phyloP scores from a whole-genome alignment of 1,139 yeast species.

The Spathaspora sp. region DNA sequence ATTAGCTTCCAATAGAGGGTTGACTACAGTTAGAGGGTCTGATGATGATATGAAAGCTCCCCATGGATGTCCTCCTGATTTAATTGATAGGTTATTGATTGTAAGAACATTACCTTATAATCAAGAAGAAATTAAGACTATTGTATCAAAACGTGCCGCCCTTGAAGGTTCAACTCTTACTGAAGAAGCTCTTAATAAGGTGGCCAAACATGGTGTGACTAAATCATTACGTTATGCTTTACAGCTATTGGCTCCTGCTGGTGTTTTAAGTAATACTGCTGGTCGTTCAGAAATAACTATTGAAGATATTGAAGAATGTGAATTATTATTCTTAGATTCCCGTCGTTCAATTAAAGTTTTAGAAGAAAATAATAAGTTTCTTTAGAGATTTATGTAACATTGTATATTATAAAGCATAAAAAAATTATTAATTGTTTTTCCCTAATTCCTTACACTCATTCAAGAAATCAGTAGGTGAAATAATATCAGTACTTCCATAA shows the following conservation, averaged over 20 bases:
- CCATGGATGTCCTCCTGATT: slow-evolving; percentile 96
- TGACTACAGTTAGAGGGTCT: slow-evolving; percentile 88
- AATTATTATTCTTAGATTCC: slow-evolving; percentile 82
- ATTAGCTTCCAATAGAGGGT: slow-evolving; percentile 92
- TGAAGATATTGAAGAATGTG: slow-evolving; percentile 84
- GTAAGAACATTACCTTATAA: slow-evolving; percentile 88
- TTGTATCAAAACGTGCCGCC: slow-evolving; percentile 76
- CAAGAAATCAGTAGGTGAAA: slow-evolving; percentile 75
- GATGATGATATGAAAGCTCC: slow-evolving; percentile 77
- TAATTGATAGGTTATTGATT: slow-evolving; percentile 85
- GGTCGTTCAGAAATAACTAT: slow-evolving; percentile 70
- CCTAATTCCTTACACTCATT: slow-evolving; percentile 69
- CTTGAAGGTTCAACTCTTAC: slow-evolving; percentile 69
- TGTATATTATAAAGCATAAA: neutral
- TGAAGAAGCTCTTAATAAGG: slow-evolving; percentile 65
- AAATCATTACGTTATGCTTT: slow-evolving; percentile 89
- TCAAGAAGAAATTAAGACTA: slow-evolving; percentile 77
- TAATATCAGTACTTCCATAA: slow-evolving; percentile 84
- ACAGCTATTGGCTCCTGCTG: slow-evolving; percentile 89
- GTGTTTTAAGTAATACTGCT: slow-evolving; percentile 71
- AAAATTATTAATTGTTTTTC: slow-evolving; percentile 3
- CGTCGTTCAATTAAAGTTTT: slow-evolving; percentile 79
- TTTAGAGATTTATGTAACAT: slow-evolving; percentile 23
- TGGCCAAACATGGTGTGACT: slow-evolving; percentile 68
- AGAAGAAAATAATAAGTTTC: slow-evolving; percentile 52